Percentiles rank a stretch among this genome's conserved stretches.
Evolutionary conservation across 2,329 filamentous ascomycete species (phyloP).

Genomic region (Colletotrichum viniferum): DNA sequence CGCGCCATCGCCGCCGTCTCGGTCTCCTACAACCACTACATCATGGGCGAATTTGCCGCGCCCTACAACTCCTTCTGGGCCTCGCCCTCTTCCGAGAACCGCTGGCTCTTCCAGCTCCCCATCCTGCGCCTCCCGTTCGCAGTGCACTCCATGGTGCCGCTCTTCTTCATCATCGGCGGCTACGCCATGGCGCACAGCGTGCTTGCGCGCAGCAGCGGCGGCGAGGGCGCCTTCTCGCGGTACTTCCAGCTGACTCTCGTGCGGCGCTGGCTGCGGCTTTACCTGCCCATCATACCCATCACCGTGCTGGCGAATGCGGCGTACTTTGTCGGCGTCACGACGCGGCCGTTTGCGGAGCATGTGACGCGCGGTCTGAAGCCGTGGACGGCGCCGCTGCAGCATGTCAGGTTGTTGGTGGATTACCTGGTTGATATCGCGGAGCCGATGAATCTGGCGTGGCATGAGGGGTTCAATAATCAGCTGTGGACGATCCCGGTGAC

Average conservation of each 20-base stretch:
- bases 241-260: neutral
- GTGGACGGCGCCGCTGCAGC: neutral
- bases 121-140: constrained; percentile 1
- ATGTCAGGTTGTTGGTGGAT: neutral
- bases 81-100: neutral
- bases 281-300: neutral
- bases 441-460: neutral
- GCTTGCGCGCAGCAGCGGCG: neutral
- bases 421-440: neutral
- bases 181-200: constrained; percentile 5
- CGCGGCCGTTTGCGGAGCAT: neutral
- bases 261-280: neutral
- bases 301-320: neutral
- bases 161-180: constrained; percentile 21
- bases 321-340: neutral
- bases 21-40: neutral
- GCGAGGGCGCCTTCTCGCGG: neutral
- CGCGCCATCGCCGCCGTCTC: neutral
- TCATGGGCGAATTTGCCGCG: neutral
- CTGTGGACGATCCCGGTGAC: neutral
- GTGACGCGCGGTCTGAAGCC: neutral
- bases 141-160: constrained; percentile 16
- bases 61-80: neutral
- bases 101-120: constrained; percentile 2
- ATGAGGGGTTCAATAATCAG: neutral